Base-by-base conservation (phyloP, 345 rosid species). In the Isatis tinctoria region DNA sequence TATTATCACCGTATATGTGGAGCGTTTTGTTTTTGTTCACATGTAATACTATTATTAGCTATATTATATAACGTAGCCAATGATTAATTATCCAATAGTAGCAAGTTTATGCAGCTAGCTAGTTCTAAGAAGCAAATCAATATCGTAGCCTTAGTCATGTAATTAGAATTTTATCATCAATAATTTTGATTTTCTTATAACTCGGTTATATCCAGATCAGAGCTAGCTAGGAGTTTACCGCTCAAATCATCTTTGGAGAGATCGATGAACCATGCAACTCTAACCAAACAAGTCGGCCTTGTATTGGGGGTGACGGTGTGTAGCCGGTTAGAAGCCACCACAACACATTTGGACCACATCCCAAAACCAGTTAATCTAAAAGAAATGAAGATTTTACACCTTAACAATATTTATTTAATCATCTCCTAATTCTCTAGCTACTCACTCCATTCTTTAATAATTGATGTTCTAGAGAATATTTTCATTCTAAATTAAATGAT, bases 41-140 rank as follows among this genome's bases (percentile, higher is more conserved):
- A 37, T 45, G 60, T 47, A 45, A 56, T 26, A 47, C 27, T 57
- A 27, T 40, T 17, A 36, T 7, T 17, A 49, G 60, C 28, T 49
- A 16, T 27, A 49, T 24, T 48, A 51, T 64, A 43, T 54, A 22
- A 56, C 27, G 39, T 66, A 10, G 41, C 24, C 2, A n/a, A 53
- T 64, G 32, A 58, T 36, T 59, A 40, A 49, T 40, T 35, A 61
- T 9, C 75, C 35, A 69, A 44, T 69, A 47, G 27, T 76, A 62
- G 75, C 35, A 75, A 40, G 65, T 54, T 52, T 32, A n/a, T 3
- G 26, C 56, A 41, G 30, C 13, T 65, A 41, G 30, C 13, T 30
- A 52, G 26, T 14, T 24, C 18, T 9, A 43, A 43, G 39, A 63
- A 43, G 27, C 17, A 53, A 53, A 20, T 2, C 2, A 6, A 8